Evolutionary conservation across 1,284 basidiomycete species (phyloP).

Genomic region (Papiliotrema laurentii): DNA sequence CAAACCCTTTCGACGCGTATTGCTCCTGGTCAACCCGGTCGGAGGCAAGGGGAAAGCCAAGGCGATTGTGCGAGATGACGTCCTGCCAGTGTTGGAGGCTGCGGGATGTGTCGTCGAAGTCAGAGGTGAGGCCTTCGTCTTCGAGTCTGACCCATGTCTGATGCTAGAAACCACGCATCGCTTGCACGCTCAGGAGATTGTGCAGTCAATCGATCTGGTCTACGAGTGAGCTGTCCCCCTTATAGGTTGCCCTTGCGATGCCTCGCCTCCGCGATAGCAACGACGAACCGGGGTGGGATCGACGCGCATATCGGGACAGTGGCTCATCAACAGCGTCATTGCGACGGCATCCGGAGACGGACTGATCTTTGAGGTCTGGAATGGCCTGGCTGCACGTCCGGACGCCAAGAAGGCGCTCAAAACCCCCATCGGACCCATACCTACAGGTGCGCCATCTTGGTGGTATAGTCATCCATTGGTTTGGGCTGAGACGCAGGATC

Average conservation of each 20-base stretch:
- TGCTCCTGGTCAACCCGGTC: conserved; percentile 80
- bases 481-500: conserved; percentile 41
- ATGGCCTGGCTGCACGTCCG: conserved; percentile 74
- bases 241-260: not conserved
- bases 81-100: conserved; percentile 74
- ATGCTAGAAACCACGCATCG: conserved; percentile 65
- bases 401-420: conserved; percentile 66
- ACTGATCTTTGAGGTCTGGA: conserved; percentile 83
- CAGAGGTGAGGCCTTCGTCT: conserved; percentile 52
- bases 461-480: not conserved
- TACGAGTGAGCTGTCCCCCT: conserved; percentile 55
- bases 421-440: conserved; percentile 78
- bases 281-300: too few relatives aligned
- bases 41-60: conserved; percentile 77
- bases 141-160: not conserved
- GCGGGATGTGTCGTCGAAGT: conserved; percentile 67
- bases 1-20: conserved; percentile 55
- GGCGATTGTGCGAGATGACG: conserved; percentile 59
- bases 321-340: conserved; percentile 54
- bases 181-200: conserved; percentile 70
- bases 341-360: conserved; percentile 88
- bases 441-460: conserved; percentile 61
- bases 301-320: too few relatives aligned
- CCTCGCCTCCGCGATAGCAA: too few relatives aligned
- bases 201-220: conserved; percentile 57